These are phyloP conservation scores for Umbelopsis isabellina DNA, from an alignment of 192 early-diverging fungal genomes.

Conservation along the genomic window DNA sequence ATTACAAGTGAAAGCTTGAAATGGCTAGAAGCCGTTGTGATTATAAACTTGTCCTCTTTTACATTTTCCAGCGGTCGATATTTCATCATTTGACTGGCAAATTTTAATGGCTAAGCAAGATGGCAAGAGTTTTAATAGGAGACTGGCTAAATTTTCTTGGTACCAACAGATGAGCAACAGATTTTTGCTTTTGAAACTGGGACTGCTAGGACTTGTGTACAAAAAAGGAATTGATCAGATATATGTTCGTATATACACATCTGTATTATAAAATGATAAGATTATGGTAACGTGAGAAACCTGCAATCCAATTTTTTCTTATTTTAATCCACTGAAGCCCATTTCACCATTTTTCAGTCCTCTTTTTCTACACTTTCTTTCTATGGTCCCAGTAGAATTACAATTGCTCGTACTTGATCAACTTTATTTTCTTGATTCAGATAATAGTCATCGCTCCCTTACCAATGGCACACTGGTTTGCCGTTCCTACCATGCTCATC, in stretches of 20 bases:
- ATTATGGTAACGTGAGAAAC: conserved; percentile 17
- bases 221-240: conserved; percentile 19
- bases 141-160: too few relatives aligned
- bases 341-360: background rate
- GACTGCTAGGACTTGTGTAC: background rate
- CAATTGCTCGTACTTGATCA: conserved; percentile 19
- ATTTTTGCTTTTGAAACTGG: background rate
- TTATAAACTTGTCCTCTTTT: too few relatives aligned
- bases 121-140: too few relatives aligned
- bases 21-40: too few relatives aligned
- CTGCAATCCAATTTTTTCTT: background rate
- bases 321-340: background rate
- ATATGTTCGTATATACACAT: conserved; percentile 14
- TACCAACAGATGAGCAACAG: background rate
- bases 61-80: too few relatives aligned
- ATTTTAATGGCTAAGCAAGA: background rate
- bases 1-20: too few relatives aligned
- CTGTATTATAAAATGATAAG: conserved; percentile 20
- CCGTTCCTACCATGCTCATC: background rate
- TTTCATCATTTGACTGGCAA: background rate
- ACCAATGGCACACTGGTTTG: conserved; percentile 9
- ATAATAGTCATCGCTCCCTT: background rate
- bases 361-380: background rate
- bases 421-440: conserved; percentile 4
- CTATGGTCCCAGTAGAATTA: conserved; percentile 11